Base-by-base conservation (phyloP, 2,329 filamentous ascomycete genomes). In the Epichloe amarillans region DNA sequence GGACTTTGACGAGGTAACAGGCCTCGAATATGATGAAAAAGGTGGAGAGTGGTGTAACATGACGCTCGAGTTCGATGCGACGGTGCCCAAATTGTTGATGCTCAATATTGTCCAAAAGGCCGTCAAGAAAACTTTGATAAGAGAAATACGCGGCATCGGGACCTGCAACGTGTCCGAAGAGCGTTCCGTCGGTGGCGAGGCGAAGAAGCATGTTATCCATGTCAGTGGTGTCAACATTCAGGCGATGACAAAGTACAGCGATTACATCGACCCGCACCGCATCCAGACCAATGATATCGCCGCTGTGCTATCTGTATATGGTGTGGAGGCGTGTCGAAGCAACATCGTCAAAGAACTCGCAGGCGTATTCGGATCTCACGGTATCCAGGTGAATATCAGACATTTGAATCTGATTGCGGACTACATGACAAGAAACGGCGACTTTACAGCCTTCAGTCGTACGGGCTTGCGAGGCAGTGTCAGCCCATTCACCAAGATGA, bases 401-500 rank as follows among this genome's bases (percentile, higher is more conserved):
- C 94, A 98, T 71, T 71, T 98, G 58, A 96, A 93, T 69, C 77
- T 98, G 58, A 97, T 98, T 60, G 91, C 86, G 45, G 93, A 98
- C 66, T 88, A 88, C 66, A 98, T 98, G 93, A 98, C 93, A n/a
- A 80, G 91, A 49, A 84, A 83, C 53, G 93, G 93, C 57, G 83
- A 81, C 2, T 98, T 94, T 71, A 86, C 83, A 46, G 84, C 93
- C 1, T 98, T 98, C 72, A 95, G 88, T 69, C 85, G 93, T 46
- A 94, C 87, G 63, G 93, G 91, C 1, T 73, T 98, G 54, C 83
- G 82, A 63, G 83, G 86, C 56, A 90, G 88, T 61, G 84, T 91
- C 30, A 90, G 84, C 57, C 89, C 93, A 0, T 91, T 98, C 60
- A 91, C 93, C 69, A 97, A 97, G 77, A 97, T 97, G 91, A 95